Evolutionary conservation across 2,329 filamentous ascomycete genomes (phyloP).

Genomic region (Trichoderma aggressivum): DNA sequence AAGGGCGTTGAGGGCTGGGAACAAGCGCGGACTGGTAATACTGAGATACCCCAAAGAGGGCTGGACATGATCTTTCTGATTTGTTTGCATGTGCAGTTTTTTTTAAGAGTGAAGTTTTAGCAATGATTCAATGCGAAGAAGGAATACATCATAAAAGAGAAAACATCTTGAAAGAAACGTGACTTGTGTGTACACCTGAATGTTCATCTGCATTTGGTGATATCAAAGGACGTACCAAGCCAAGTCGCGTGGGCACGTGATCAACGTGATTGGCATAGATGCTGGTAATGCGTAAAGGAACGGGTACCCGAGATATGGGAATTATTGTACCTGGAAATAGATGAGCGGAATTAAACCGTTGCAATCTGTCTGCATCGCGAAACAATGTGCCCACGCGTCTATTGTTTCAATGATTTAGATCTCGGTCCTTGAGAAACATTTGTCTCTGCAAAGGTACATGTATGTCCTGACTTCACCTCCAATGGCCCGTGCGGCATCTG

Average conservation of each 20-base stretch:
- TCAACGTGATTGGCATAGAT: neutral
- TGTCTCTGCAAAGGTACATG: neutral
- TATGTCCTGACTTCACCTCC: neutral
- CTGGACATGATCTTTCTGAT: conserved; percentile 11
- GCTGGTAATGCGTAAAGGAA: neutral
- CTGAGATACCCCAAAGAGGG: conserved; percentile 13
- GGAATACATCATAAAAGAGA: neutral
- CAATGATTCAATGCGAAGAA: neutral
- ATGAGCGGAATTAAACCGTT: neutral
- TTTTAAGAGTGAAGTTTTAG: neutral
- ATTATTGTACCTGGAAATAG: neutral
- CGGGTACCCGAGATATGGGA: neutral
- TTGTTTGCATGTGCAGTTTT: neutral
- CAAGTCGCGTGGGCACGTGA: neutral
- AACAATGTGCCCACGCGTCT: neutral
- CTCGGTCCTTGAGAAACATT: neutral
- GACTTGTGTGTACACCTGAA: neutral
- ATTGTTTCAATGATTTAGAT: neutral
- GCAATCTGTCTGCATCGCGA: neutral
- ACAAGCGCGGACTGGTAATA: neutral
- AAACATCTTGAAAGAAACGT: neutral
- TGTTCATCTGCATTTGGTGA: neutral
- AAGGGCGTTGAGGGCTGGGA: conserved; percentile 3
- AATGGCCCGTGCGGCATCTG: neutral
- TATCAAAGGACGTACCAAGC: neutral